Conservation (phyloP, 2,329 filamentous ascomycete genomes). For the Diplodia seriata region DNA sequence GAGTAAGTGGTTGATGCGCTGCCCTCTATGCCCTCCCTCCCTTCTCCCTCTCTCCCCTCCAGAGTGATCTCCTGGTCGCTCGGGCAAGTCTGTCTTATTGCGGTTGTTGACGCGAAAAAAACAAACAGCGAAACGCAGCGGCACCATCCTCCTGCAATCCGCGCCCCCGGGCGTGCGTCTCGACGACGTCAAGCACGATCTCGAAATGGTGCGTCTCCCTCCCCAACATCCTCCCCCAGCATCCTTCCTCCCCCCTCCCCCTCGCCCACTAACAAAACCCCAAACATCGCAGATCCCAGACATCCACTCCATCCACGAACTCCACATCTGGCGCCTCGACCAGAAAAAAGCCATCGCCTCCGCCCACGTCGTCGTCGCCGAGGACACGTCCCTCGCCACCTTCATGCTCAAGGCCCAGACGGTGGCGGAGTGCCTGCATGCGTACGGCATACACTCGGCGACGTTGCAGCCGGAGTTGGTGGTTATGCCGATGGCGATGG, state of each 20-base stretch:
- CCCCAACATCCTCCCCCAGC: neutral
- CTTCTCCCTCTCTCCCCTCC: neutral
- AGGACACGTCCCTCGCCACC: conserved; percentile 55
- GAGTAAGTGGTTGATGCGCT: conserved; percentile 37
- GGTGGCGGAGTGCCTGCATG: conserved; percentile 73
- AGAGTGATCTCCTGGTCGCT: no score
- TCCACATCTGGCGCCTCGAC: conserved; percentile 77
- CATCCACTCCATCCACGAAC: conserved; percentile 71
- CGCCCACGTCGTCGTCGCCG: conserved; percentile 69
- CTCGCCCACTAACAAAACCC: neutral
- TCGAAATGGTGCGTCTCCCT: conserved; percentile 62
- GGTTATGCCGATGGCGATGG: neutral
- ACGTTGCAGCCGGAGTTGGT: conserved; percentile 72
- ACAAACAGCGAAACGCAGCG: conserved; percentile 60
- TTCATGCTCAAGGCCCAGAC: conserved; percentile 69
- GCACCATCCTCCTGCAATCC: conserved; percentile 71
- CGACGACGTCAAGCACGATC: conserved; percentile 70
- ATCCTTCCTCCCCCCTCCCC: no score
- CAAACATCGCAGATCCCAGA: conserved; percentile 63
- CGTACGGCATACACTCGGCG: conserved; percentile 74
- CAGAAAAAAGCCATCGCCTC: conserved; percentile 74
- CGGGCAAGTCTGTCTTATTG: no score
- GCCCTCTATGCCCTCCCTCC: neutral
- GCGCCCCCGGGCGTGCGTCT: conserved; percentile 66
- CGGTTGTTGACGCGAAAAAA: no score